These are phyloP conservation scores for Oryza meridionalis DNA, from an alignment of 176 grass and related monocot species.

Conservation along the genomic window DNA sequence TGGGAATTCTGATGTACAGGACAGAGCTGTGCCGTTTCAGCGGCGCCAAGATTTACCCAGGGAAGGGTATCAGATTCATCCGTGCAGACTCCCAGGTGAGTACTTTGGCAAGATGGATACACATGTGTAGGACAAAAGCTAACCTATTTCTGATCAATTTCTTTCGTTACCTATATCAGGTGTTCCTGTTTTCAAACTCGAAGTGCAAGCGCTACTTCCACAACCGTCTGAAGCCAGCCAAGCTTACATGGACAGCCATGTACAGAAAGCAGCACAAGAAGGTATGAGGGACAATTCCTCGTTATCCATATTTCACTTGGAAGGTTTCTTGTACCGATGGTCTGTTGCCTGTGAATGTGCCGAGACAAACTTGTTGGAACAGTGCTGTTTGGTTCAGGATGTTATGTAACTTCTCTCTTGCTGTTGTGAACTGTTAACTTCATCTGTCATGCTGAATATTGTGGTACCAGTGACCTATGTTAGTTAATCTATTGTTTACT, in stretches of 20 bases:
- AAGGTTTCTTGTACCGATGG: not conserved
- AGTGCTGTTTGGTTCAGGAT: not conserved
- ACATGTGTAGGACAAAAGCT: not conserved
- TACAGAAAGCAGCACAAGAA: conserved; percentile 52
- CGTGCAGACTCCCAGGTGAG: conserved; percentile 45
- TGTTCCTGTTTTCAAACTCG: conserved; percentile 40
- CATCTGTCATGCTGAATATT: not conserved
- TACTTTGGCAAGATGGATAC: not conserved
- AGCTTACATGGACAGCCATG: conserved; percentile 49
- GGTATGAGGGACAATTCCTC: not conserved
- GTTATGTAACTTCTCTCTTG: not conserved
- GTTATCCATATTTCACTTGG: not conserved
- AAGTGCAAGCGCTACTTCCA: conserved; percentile 53
- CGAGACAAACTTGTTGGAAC: too few relatives aligned
- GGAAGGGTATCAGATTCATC: conserved; percentile 53
- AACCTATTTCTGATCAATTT: not conserved
- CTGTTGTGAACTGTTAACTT: not conserved
- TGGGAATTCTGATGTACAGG: conserved; percentile 15
- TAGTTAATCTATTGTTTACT: not conserved
- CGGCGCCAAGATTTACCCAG: conserved; percentile 45
- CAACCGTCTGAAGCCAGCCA: conserved; percentile 46
- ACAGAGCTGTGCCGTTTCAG: conserved; percentile 50
- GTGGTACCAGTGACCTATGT: not conserved
- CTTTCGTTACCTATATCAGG: not conserved
- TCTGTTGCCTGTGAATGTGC: not conserved